These are phyloP conservation scores for Symbiodinium natans DNA, from an alignment of 73 alveolate genomes.

Conservation along the genomic window DNA sequence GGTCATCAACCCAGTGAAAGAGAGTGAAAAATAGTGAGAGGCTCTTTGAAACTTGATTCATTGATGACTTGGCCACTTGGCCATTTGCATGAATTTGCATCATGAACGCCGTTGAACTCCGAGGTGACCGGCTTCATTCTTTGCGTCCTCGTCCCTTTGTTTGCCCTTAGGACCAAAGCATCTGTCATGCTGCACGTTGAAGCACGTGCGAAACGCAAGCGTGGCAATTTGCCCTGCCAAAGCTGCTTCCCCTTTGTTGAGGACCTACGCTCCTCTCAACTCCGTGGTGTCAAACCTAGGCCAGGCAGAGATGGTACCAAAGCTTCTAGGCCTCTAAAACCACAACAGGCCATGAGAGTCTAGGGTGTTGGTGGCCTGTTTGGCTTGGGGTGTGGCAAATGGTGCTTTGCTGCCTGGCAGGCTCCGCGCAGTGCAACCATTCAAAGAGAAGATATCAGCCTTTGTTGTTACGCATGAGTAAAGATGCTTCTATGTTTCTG, in stretches of 20 bases:
- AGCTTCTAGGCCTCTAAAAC: too few relatives aligned
- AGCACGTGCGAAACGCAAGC: not conserved
- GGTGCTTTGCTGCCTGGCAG: too few relatives aligned
- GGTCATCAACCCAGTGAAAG: not conserved
- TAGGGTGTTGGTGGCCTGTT: too few relatives aligned
- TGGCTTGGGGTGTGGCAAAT: too few relatives aligned
- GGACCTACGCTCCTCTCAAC: slow-evolving; percentile 71
- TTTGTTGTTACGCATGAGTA: too few relatives aligned
- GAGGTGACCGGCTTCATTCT: slow-evolving; percentile 38
- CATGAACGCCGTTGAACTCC: not conserved
- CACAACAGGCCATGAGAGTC: too few relatives aligned
- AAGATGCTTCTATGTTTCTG: too few relatives aligned
- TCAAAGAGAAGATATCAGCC: too few relatives aligned
- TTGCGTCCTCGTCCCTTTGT: slow-evolving; percentile 67
- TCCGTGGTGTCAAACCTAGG: slow-evolving; percentile 82
- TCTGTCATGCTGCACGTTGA: not conserved
- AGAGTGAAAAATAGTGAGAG: too few relatives aligned
- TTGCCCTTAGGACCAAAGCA: slow-evolving; percentile 24
- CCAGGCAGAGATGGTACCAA: not conserved
- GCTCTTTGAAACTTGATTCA: too few relatives aligned
- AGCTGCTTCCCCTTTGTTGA: not conserved
- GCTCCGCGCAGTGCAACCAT: too few relatives aligned
- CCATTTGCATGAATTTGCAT: not conserved
- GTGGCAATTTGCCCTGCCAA: not conserved
- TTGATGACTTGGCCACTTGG: not conserved